These are phyloP conservation scores for Juncus effusus DNA, from an alignment of 176 grass and related monocot species.

Conservation along the genomic window DNA sequence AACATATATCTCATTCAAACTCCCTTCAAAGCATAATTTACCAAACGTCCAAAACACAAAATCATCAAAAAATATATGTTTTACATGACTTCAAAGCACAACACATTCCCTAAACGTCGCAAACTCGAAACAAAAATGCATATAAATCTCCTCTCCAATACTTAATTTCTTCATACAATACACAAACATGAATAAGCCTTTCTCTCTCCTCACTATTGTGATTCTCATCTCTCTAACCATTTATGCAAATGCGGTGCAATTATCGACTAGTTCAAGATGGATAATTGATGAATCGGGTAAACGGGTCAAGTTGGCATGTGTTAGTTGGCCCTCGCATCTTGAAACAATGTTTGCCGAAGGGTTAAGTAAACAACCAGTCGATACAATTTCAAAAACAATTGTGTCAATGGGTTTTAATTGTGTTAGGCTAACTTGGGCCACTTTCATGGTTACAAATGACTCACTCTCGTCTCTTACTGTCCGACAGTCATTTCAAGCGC, in stretches of 20 bases:
- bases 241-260: slow-evolving; percentile 18
- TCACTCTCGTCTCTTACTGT: slow-evolving; percentile 50
- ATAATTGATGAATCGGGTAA: slow-evolving; percentile 46
- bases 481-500: slow-evolving; percentile 39
- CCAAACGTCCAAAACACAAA: slow-evolving; percentile 42
- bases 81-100: slow-evolving; percentile 33
- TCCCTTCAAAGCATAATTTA: slow-evolving; percentile 38
- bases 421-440: slow-evolving; percentile 66
- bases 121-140: slow-evolving; percentile 8
- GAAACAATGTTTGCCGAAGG: slow-evolving; percentile 58
- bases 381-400: slow-evolving; percentile 33
- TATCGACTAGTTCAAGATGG: slow-evolving; percentile 59
- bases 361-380: slow-evolving; percentile 44
- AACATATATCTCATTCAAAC: slow-evolving; percentile 46
- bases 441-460: slow-evolving; percentile 44
- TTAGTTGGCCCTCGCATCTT: slow-evolving; percentile 77
- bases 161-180: neutral
- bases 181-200: slow-evolving; percentile 28
- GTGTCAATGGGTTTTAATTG: slow-evolving; percentile 60
- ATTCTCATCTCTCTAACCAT: slow-evolving; percentile 17
- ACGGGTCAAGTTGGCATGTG: slow-evolving; percentile 70
- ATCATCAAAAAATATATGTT: slow-evolving; percentile 23
- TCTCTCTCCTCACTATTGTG: slow-evolving; percentile 24
- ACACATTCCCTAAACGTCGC: slow-evolving; percentile 12
- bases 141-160: slow-evolving; percentile 34